Percentiles rank a stretch among this genome's conserved stretches.
Conservation (phyloP, 2,329 filamentous ascomycete species). For the Pseudogymnoascus sp. region DNA sequence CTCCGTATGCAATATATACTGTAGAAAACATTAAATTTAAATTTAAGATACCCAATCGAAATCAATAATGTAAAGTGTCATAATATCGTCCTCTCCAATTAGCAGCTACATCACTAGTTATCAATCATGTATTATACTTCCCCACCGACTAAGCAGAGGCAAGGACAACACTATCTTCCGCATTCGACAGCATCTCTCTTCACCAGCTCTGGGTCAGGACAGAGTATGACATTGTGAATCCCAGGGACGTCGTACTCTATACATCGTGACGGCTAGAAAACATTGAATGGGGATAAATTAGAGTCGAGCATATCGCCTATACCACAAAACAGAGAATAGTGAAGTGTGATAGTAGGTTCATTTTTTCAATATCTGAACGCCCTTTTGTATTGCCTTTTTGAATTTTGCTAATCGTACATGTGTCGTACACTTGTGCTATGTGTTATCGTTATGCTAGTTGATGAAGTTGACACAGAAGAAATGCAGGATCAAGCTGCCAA, state of each 20-base stretch:
- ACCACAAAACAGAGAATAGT: neutral
- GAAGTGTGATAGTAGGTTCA: neutral
- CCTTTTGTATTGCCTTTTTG: neutral
- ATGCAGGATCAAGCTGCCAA: slow-evolving; percentile 90
- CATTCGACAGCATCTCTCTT: neutral
- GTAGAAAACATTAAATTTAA: neutral
- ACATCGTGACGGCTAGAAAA: neutral
- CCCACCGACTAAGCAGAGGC: neutral
- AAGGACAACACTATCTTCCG: no score
- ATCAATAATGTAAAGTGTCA: neutral
- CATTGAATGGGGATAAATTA: neutral
- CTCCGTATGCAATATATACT: neutral
- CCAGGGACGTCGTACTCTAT: neutral
- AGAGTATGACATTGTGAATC: neutral
- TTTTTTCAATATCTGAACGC: slow-evolving; percentile 14
- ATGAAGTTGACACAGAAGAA: slow-evolving; percentile 99
- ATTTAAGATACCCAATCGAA: neutral
- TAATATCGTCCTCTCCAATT: neutral
- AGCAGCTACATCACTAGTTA: neutral
- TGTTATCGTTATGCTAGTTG: slow-evolving; percentile 51
- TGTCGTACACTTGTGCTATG: slow-evolving; percentile 11
- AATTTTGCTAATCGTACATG: slow-evolving; percentile 9
- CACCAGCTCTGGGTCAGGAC: neutral
- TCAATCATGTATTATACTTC: neutral
- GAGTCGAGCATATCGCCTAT: neutral